A percentile compares a stretch with the other conserved stretches of the same genome.
These are phyloP conservation scores for Populus pruinosa DNA, from an alignment of 345 rosid species.

Conservation along the genomic window DNA sequence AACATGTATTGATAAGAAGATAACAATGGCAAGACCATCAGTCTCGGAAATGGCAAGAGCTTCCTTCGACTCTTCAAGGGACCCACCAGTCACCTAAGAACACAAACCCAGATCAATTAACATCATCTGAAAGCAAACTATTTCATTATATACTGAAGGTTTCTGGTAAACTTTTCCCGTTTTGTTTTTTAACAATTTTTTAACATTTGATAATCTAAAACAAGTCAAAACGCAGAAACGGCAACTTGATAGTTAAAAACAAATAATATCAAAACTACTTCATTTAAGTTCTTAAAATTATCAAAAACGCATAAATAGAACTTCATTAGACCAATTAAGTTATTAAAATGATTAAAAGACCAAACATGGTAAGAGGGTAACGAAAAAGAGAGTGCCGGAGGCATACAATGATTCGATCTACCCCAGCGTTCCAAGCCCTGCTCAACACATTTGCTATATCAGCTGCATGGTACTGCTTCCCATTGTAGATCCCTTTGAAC, in stretches of 20 bases:
- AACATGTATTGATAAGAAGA: neutral
- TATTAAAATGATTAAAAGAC: neutral
- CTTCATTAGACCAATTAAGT: neutral
- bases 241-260: neutral
- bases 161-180: neutral
- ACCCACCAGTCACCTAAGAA: slow-evolving; percentile 91
- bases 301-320: no score
- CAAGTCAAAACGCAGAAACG: neutral
- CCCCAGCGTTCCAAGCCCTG: slow-evolving; percentile 95
- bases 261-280: neutral
- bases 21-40: slow-evolving; percentile 50
- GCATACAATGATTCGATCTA: slow-evolving; percentile 81
- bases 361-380: neutral
- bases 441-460: slow-evolving; percentile 68
- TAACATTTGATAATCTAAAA: neutral
- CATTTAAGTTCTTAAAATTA: neutral
- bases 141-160: neutral
- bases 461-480: slow-evolving; percentile 71
- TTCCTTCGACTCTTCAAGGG: slow-evolving; percentile 79
- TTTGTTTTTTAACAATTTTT: no score
- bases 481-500: slow-evolving; percentile 90
- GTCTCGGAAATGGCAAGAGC: slow-evolving; percentile 97
- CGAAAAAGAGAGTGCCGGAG: neutral
- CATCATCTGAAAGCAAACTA: neutral
- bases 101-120: neutral